Evolutionary conservation across 2,329 filamentous ascomycete species (phyloP).

Genomic region (Phyllosticta citrichinensis): DNA sequence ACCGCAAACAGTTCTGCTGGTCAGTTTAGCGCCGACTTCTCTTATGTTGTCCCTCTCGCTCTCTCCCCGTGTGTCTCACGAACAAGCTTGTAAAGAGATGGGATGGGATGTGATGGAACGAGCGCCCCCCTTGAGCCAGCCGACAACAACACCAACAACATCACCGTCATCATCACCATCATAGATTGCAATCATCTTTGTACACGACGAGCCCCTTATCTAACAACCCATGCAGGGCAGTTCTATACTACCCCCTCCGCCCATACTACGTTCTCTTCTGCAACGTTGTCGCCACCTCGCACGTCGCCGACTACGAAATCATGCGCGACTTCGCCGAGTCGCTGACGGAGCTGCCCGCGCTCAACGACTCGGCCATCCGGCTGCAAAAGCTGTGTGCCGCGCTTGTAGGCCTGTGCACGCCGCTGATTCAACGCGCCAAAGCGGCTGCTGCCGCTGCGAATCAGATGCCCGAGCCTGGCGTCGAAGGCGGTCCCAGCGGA

Average conservation of each 20-base stretch:
- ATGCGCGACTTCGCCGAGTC: conserved; percentile 21
- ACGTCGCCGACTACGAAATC: conserved; percentile 21
- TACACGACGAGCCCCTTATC: too few species aligned
- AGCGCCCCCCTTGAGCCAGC: too few species aligned
- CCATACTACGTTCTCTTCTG: conserved; percentile 28
- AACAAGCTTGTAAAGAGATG: too few species aligned
- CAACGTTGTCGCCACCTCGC: conserved; percentile 26
- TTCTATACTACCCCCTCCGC: conserved; percentile 24
- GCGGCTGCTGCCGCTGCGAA: background rate
- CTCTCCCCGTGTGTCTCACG: background rate
- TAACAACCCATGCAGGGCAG: conserved; percentile 16
- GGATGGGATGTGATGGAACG: too few species aligned
- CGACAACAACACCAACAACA: too few species aligned
- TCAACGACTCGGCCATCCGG: conserved; percentile 22
- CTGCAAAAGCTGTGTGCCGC: conserved; percentile 21
- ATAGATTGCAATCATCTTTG: too few species aligned
- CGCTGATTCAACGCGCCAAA: conserved; percentile 17
- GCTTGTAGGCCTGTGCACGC: conserved; percentile 21
- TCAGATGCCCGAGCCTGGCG: background rate
- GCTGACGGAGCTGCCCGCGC: conserved; percentile 19
- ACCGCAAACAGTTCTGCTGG: background rate
- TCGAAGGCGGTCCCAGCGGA: background rate
- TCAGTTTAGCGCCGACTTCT: conserved; percentile 9
- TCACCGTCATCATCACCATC: too few species aligned
- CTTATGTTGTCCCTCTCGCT: background rate